Evolutionary conservation across 2,329 filamentous ascomycete species (phyloP).

Genomic region (Parafenestella ontariensis): DNA sequence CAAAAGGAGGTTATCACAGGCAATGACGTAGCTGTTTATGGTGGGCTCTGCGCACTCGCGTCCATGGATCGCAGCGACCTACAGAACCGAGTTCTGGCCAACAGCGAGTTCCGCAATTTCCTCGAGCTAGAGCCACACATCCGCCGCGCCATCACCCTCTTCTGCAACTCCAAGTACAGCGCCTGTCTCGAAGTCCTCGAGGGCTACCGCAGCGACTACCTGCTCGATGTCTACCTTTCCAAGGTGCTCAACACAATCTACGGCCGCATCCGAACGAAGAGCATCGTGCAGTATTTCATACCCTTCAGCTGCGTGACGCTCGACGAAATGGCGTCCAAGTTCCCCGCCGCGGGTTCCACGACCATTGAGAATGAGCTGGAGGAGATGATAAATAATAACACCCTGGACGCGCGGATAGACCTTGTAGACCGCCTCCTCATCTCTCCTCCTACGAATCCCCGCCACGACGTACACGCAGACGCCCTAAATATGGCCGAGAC

Average conservation of each 20-base stretch:
- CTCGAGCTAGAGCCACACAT: constrained; percentile 94
- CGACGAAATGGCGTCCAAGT: constrained; percentile 77
- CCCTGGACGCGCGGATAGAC: constrained; percentile 82
- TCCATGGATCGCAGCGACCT: constrained; percentile 84
- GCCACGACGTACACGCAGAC: constrained; percentile 72
- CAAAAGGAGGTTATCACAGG: constrained; percentile 77
- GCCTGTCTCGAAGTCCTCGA: constrained; percentile 83
- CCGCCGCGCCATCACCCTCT: constrained; percentile 86
- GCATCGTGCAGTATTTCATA: constrained; percentile 90
- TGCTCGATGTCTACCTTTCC: constrained; percentile 87
- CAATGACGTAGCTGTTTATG: constrained; percentile 92
- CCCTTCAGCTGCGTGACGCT: constrained; percentile 90
- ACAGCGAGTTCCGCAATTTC: constrained; percentile 83
- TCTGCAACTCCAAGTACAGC: constrained; percentile 89
- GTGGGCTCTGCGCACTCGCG: constrained; percentile 86
- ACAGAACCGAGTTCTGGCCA: constrained; percentile 79
- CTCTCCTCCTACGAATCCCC: constrained; percentile 70
- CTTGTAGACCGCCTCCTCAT: constrained; percentile 81
- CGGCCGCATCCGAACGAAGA: constrained; percentile 80
- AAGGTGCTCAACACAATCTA: constrained; percentile 76
- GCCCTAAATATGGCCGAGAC: constrained; percentile 71
- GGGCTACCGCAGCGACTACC: constrained; percentile 80
- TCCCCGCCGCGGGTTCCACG: constrained; percentile 62
- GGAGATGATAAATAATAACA: constrained; percentile 74
- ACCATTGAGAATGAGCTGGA: constrained; percentile 76